Base-by-base conservation (phyloP, 2,329 filamentous ascomycete genomes). In the Aureobasidium lini region DNA sequence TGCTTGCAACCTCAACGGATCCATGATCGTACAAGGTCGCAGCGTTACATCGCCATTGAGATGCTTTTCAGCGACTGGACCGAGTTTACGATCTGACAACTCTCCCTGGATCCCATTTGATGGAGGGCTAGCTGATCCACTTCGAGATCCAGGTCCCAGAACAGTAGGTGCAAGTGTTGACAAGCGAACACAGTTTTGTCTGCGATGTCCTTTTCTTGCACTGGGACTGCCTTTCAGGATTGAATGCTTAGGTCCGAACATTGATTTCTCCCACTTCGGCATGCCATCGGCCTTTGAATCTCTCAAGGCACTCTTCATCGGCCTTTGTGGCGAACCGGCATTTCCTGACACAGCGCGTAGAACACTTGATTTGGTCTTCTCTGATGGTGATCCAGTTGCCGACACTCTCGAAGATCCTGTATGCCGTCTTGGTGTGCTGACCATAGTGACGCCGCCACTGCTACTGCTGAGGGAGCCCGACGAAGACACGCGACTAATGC, bases 151-250 rank as follows among this genome's bases (percentile, higher is more conserved):
- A 11, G 73, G 73, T 0, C 74, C 74, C 18, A 77, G 66, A 10
- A 76, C 69, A 3, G 73, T 75, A 10, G 75, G 75, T 6, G 70
- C 71, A 2, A 77, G 64, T 1, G 67, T 71, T 1, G 73, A 77
- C 23, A 78, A 75, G 4, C 76, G 71, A 11, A 79, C 76, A 60
- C 74, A 76, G 44, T 76, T 77, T 61, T 76, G 74, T 42, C 75
- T 64, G 40, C 69, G 67, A 61, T 77, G 75, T 1, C 74, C 73
- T 63, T 75, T 76, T 18, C 75, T 72, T 18, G 73, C 72, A 50
- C 71, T 73, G 1, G 76, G 75, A 48, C 75, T 77, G 0, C 75
- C 73, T 63, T 77, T 77, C 61, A 77, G 48, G 0, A 74, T 74
- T 7, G 75, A 77, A 10, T 75, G 72, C 59, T 75, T 77, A 0